Evolutionary conservation across 306 rosid genomes (phyloP).

Genomic region (Dryas alaskensis): DNA sequence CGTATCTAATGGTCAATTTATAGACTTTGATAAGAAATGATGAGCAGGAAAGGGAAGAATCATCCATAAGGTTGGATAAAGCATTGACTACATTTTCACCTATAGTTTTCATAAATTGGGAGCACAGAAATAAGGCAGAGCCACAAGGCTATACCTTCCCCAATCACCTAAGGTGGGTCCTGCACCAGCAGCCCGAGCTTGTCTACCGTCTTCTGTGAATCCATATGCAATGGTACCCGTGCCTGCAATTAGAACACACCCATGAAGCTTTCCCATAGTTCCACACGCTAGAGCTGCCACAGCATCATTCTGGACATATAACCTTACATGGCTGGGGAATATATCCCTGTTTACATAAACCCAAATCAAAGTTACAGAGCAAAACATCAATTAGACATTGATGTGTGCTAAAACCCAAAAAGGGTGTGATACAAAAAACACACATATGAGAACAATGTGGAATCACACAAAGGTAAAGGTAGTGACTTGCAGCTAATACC

Average conservation of each 20-base stretch:
- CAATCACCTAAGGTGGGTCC: constrained; percentile 97
- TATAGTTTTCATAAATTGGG: background rate
- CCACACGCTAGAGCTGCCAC: constrained; percentile 96
- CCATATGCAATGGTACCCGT: constrained; percentile 94
- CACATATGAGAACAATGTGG: background rate
- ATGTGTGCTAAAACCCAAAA: background rate
- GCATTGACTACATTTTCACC: background rate
- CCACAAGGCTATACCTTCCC: constrained; percentile 66
- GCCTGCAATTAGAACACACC: constrained; percentile 93
- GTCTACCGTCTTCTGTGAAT: constrained; percentile 80
- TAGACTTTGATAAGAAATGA: background rate
- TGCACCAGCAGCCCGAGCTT: constrained; percentile 94
- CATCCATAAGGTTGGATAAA: background rate
- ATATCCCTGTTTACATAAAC: constrained; percentile 57
- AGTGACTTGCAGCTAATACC: constrained; percentile 39
- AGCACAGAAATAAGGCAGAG: constrained; percentile 2
- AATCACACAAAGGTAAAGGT: background rate
- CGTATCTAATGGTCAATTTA: background rate
- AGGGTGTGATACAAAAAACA: background rate
- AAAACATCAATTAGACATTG: background rate
- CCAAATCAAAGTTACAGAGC: constrained; percentile 1
- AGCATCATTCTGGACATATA: constrained; percentile 90
- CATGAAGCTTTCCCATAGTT: constrained; percentile 84
- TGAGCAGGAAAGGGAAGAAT: background rate
- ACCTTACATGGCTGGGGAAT: constrained; percentile 66